Evolutionary conservation across 305 asterid genomes (phyloP), one percentile per base, ranked within the genome.

Genomic region (Ajuga reptans): DNA sequence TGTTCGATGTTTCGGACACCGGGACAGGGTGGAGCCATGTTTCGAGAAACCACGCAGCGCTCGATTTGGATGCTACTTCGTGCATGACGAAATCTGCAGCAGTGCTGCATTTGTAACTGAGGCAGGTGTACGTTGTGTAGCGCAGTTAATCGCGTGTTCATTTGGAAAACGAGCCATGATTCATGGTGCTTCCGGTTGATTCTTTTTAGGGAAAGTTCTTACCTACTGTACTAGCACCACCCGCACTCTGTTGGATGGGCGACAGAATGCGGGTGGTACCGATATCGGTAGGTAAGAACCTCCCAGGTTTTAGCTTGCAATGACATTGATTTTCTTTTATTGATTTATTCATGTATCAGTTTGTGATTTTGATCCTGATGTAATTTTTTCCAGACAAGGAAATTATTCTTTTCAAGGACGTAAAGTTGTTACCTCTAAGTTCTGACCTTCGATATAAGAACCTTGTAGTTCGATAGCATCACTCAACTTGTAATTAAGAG

Each of bases 21-120:
- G 80, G 74, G 9, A 57, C 39, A 10, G 75, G 72, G 37, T 89
- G 98, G 98, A 82, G 76, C 37, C 98, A 91, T 68, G 53, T 89
- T 9, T 86, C 94, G 14, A 84, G 87, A 66, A 91, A 89, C 64
- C 89, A 78, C 0, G 89, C 82, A 9, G 86, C 88, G 6, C 92
- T 83, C 9, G 89, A 90, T 51, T 43, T 91, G 52, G 95, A 91
- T 72, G 89, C 94, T 43, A 71, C 89, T 64, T 91, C 96, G 3
- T 89, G 98, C 81, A 34, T 81, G 86, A 91, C 88, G 1, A 91
- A 91, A 81, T 80, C 96, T 0, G 71, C 86, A 88, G 94, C 89
- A 4, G 94, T 87, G 66, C 73, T 91, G 54, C 91, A 82, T 72
- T 69, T 91, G 77, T 91, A 74, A 47, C 11, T 9, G 5, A 37